Evolutionary conservation across 257 asterid genomes (phyloP), one percentile per base, ranked within the genome.

Genomic region (Fraxinus quadrangulata): DNA sequence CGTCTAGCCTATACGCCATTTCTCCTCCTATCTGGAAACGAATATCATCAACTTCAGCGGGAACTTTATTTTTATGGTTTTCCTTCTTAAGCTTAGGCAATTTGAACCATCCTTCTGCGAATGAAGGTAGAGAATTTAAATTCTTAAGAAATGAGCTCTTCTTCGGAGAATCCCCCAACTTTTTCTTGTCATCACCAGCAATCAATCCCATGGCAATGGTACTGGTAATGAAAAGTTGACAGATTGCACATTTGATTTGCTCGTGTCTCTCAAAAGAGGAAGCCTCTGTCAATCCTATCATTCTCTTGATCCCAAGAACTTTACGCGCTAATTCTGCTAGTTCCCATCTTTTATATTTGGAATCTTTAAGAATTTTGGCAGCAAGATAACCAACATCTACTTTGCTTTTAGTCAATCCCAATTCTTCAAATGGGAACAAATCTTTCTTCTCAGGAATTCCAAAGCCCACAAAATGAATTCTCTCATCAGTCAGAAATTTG

Each of bases 391-490:
- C 97, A 8, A 91, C 75, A 45, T 94, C 98, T 6, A 81, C 86
- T 68, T 77, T 81, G 26, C 47, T 63, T 67, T 84, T 83, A 0
- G 84, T 54, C 83, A 92, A 56, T 1, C 97, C 94, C 40, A 94
- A 69, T 59, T 89, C 91, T 33, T 87, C 84, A 63, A 91, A 87
- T 0, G 95, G 97, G 82, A 92, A 94, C 74, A 94, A 17, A 68
- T 83, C 87, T 72, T 70, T 72, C 92, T 91, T 94, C 77, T 91
- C 96, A 0, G 93, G 93, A 13, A 94, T 86, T 13, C 95, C 97
- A 30, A 92, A 94, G 17, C 91, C 96, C 2, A 90, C 96, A 39
- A 94, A 91, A 68, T 79, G 92, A 13, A 94, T 85, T 66, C 97
- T 89, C 71, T 85, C 83, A 78, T 94, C 95, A 0, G 86, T 75